A percentile compares a stretch with the other conserved stretches of the same genome.
These are phyloP conservation scores for Fagus sylvatica DNA, from an alignment of 306 rosid genomes.

Conservation along the genomic window DNA sequence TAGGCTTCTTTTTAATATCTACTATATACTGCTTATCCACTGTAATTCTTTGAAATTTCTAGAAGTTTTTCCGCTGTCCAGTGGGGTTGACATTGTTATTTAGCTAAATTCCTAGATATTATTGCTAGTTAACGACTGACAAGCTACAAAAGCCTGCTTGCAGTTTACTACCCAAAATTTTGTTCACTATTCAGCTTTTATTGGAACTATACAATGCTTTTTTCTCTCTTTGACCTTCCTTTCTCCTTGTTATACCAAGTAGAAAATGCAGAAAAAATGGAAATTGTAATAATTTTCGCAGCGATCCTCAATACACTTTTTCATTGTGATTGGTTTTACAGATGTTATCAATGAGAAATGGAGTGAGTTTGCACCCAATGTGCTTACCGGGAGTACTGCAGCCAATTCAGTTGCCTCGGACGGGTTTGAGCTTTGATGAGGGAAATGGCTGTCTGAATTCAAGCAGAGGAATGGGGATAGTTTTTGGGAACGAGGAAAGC, in stretches of 20 bases:
- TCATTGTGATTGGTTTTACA: conserved; percentile 42
- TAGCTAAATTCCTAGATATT: background rate
- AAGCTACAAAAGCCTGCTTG: background rate
- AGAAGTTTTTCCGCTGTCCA: background rate
- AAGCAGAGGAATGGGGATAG: conserved; percentile 34
- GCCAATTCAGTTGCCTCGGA: conserved; percentile 53
- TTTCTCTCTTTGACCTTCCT: conserved; percentile 1
- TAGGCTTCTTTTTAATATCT: background rate
- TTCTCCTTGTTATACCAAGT: background rate
- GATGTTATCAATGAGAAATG: conserved; percentile 87
- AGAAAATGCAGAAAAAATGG: background rate
- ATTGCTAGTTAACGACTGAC: background rate
- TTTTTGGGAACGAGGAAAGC: conserved; percentile 39
- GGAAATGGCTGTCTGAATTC: conserved; percentile 46
- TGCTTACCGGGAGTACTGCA: conserved; percentile 63
- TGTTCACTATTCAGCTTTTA: no score
- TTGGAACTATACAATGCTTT: no score
- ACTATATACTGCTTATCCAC: background rate
- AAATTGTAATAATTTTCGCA: background rate
- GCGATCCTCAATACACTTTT: background rate
- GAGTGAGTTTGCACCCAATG: conserved; percentile 84
- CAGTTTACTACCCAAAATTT: background rate
- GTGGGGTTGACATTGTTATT: background rate
- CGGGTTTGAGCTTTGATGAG: conserved; percentile 51
- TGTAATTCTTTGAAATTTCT: background rate